Evolutionary conservation across 768 basidiomycete genomes (phyloP).

Genomic region (Russula griseocarnosa): DNA sequence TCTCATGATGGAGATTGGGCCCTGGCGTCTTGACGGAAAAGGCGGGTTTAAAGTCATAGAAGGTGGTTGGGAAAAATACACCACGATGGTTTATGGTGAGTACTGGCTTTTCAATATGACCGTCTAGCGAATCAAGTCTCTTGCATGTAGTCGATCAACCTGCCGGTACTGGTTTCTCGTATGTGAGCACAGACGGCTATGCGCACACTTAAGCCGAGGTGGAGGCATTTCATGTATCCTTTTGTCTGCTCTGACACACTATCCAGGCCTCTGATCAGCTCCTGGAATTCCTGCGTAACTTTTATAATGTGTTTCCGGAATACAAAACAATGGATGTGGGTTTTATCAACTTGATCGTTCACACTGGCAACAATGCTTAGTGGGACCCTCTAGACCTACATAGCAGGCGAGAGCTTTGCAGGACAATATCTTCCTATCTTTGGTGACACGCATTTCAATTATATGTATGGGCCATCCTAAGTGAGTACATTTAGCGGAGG

Average conservation of each 20-base stretch:
- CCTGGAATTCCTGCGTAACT: conserved; percentile 79
- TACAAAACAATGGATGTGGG: conserved; percentile 76
- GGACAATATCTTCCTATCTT: conserved; percentile 98
- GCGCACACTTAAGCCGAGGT: conserved; percentile 75
- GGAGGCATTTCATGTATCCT: conserved; percentile 18
- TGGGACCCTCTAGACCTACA: conserved; percentile 66
- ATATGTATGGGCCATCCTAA: background rate
- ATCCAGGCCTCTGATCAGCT: conserved; percentile 70
- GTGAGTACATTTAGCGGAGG: conserved; percentile 54
- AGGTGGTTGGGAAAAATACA: conserved; percentile 97
- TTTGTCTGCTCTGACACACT: conserved; percentile 16
- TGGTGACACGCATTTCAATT: conserved; percentile 43
- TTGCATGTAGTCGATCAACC: conserved; percentile 84
- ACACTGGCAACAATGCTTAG: background rate
- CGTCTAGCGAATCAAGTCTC: background rate
- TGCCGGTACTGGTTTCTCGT: conserved; percentile 92
- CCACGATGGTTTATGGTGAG: conserved; percentile 88
- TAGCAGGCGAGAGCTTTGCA: conserved; percentile 94
- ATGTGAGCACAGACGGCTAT: conserved; percentile 79
- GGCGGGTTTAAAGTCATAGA: conserved; percentile 69
- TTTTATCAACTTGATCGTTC: conserved; percentile 25
- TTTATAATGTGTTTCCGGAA: conserved; percentile 90
- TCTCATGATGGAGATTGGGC: conserved; percentile 97
- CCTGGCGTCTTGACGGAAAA: conserved; percentile 74
- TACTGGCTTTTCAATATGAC: conserved; percentile 21